phyloP scores from a whole-genome alignment of 2,329 filamentous ascomycete species.

The Fusarium humuli region DNA sequence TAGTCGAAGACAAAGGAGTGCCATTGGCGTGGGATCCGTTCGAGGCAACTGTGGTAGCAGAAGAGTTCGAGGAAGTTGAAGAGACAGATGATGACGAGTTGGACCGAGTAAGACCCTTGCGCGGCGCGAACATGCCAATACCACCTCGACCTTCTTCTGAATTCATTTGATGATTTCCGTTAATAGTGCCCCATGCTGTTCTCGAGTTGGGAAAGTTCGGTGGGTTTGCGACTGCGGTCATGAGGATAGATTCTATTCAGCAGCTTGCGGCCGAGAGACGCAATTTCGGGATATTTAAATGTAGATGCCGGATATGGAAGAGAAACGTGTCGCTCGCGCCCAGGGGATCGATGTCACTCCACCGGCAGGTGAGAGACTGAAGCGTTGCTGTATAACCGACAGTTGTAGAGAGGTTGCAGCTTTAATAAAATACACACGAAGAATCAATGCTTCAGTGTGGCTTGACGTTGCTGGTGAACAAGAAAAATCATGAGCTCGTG shows the following conservation, averaged over 20 bases:
- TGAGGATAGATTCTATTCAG: constrained; percentile 56
- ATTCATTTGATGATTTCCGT: constrained; percentile 75
- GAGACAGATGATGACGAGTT: constrained; percentile 94
- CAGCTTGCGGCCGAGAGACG: constrained; percentile 38
- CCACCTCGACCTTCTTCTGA: constrained; percentile 81
- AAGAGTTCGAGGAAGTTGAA: constrained; percentile 77
- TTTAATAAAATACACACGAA: constrained; percentile 22
- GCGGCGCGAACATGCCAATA: constrained; percentile 80
- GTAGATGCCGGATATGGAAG: constrained; percentile 33
- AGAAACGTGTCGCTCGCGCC: constrained; percentile 40
- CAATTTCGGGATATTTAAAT: constrained; percentile 31
- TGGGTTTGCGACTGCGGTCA: constrained; percentile 76
- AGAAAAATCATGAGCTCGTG: constrained; percentile 42
- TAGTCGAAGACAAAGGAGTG: constrained; percentile 59
- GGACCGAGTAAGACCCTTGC: constrained; percentile 85
- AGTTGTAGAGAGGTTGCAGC: constrained; percentile 1
- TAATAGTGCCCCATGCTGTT: constrained; percentile 72
- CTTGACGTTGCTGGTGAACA: constrained; percentile 30
- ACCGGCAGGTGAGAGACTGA: constrained; percentile 20
- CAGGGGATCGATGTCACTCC: constrained; percentile 39
- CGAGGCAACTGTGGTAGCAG: constrained; percentile 72
- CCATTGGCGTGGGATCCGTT: constrained; percentile 73
- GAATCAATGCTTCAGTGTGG: constrained; percentile 21
- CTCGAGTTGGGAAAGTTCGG: constrained; percentile 73
- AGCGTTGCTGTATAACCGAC: constrained; percentile 9